Base-by-base conservation (phyloP, 129 eudicot species). In the Sambucus nigra region DNA sequence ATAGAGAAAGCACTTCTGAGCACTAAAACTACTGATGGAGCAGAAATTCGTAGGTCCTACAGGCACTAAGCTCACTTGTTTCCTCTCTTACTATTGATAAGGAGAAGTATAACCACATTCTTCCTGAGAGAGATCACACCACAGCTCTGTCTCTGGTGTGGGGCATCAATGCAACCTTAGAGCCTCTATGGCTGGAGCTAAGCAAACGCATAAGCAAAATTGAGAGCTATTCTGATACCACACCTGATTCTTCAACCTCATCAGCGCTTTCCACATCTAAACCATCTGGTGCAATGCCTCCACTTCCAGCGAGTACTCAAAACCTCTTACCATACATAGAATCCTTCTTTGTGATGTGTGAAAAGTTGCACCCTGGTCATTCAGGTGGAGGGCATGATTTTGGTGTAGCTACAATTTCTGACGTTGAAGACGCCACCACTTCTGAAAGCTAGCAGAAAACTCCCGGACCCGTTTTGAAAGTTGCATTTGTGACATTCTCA, bases 271-370 rank as follows among this genome's bases (percentile, higher is more conserved):
- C 76, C 21, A 55, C 69, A 20, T 57, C 95, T 24, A 82, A 78
- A 56, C 94, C 94, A 24, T 74, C 95, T 38, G 81, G 78, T 61
- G 76, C 75, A 15, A 78, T 67, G 78, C 87, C 99, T 52, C 80
- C 99, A 25, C 95, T 91, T 51, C 99, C 99, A 49, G 94, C 95
- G 9, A 96, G 99, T 10, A 82, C 94, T 17, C 99, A 92, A 55
- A 92, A 80, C 57, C 73, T 92, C 28, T 66, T 92, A 57, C 99
- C 99, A 0, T 92, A 86, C 16, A 86, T 92, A 24, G 99, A 92
- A 57, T 82, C 95, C 25, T 92, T 92, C 76, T 86, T 92, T 55
- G 99, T 92, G 25, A 79, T 74, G 80, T 92, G 99, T 80, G 99
- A 92, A 73, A 92, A 92, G 66, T 73, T 92, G 81, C 84, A 92